Conservation (phyloP, 108 stramenopile species). For the Chaetoceros muelleri region DNA sequence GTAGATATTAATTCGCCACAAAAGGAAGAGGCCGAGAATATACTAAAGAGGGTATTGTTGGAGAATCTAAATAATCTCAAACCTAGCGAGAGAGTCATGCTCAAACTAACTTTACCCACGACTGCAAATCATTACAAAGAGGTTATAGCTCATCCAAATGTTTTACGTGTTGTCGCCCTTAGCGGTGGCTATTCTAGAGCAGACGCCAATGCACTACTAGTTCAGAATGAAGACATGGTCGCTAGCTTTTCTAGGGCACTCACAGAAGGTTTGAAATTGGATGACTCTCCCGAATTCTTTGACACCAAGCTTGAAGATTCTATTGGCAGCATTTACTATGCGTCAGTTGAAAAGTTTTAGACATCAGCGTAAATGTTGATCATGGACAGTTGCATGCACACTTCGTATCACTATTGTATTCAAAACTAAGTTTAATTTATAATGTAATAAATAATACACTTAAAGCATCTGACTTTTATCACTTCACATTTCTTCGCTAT, state of each 20-base stretch:
- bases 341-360: slow-evolving; percentile 13
- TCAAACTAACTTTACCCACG: slow-evolving; percentile 62
- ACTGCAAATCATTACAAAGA: slow-evolving; percentile 48
- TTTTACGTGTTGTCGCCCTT: slow-evolving; percentile 61
- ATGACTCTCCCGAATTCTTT: slow-evolving; percentile 48
- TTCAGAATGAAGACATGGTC: slow-evolving; percentile 53
- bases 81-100: slow-evolving; percentile 42
- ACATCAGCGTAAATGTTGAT: too few relatives aligned
- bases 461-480: not conserved
- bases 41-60: slow-evolving; percentile 38
- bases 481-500: slow-evolving; percentile 11
- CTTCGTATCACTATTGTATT: too few relatives aligned
- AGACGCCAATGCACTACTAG: slow-evolving; percentile 41
- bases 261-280: slow-evolving; percentile 44
- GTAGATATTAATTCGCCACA: slow-evolving; percentile 50
- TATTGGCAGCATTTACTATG: slow-evolving; percentile 45
- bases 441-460: not conserved
- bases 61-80: slow-evolving; percentile 42
- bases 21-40: slow-evolving; percentile 47
- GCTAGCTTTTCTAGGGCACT: slow-evolving; percentile 75
- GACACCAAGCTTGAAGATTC: slow-evolving; percentile 37
- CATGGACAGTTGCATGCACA: too few relatives aligned
- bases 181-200: slow-evolving; percentile 61
- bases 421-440: not conserved
- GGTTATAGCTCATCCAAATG: slow-evolving; percentile 53